phyloP scores from a whole-genome alignment of 768 basidiomycete genomes.

The Filobasidium wieringae region DNA sequence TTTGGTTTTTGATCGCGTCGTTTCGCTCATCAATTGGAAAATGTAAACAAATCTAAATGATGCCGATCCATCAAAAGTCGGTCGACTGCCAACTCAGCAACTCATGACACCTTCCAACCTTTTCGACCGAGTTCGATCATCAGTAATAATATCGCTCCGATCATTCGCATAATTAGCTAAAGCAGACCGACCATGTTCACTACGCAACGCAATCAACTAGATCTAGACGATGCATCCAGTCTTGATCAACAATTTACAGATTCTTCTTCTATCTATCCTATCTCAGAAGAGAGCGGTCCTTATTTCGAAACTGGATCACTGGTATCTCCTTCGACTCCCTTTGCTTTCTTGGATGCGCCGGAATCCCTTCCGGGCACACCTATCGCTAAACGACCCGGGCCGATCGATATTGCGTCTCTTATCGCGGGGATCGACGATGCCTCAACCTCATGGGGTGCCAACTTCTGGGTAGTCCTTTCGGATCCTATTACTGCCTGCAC shows the following conservation, averaged over 20 bases:
- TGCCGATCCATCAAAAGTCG: neutral
- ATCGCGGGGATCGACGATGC: conserved; percentile 4
- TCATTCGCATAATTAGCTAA: neutral
- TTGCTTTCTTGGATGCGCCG: neutral
- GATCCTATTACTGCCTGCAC: conserved; percentile 63
- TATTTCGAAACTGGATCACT: neutral
- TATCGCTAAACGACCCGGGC: neutral
- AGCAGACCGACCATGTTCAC: neutral
- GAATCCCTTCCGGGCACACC: neutral
- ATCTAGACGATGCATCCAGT: neutral
- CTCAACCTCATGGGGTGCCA: conserved; percentile 56
- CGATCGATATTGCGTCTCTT: neutral
- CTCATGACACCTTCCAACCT: neutral
- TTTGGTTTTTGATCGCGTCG: neutral
- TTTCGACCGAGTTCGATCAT: neutral
- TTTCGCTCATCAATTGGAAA: neutral
- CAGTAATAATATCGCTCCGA: neutral
- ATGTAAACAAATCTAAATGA: neutral
- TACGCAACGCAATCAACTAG: neutral
- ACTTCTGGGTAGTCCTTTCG: conserved; percentile 88
- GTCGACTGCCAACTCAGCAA: neutral
- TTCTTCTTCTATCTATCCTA: neutral
- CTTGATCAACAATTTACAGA: neutral
- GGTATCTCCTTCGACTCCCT: neutral
- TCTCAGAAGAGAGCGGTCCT: neutral